Evolutionary conservation across 176 grass and related monocot species (phyloP).

Genomic region (Otatea glauca): DNA sequence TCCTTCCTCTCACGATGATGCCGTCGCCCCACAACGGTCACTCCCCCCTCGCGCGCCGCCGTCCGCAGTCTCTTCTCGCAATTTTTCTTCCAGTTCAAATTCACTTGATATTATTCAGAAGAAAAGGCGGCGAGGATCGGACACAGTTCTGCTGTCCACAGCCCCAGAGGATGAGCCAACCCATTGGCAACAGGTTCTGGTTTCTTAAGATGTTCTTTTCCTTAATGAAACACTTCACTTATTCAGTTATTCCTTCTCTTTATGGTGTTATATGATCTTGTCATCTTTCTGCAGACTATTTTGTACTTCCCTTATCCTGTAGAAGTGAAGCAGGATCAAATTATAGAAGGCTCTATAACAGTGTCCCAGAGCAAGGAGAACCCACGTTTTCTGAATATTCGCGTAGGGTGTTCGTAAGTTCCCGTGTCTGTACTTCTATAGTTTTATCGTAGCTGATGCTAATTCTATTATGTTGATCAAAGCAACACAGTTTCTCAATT

Average conservation of each 20-base stretch:
- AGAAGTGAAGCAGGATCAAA: conserved; percentile 82
- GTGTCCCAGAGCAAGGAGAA: conserved; percentile 83
- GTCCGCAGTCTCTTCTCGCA: conserved; percentile 44
- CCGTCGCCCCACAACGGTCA: too few relatives aligned
- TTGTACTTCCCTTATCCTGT: too few relatives aligned
- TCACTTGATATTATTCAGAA: conserved; percentile 55
- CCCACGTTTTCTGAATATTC: conserved; percentile 84
- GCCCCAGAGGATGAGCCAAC: conserved; percentile 86
- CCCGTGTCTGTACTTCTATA: conserved; percentile 15
- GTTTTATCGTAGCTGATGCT: conserved; percentile 7
- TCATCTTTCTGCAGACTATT: too few relatives aligned
- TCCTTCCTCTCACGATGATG: too few relatives aligned
- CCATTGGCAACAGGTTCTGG: conserved; percentile 90
- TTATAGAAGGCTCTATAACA: conserved; percentile 77
- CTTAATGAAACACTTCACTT: neutral
- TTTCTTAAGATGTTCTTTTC: conserved; percentile 29
- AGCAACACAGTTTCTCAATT: neutral
- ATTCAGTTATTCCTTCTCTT: neutral
- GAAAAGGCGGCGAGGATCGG: conserved; percentile 58
- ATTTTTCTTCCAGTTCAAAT: conserved; percentile 45
- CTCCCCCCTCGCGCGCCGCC: too few relatives aligned
- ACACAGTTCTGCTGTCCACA: conserved; percentile 75
- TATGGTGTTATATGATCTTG: conserved; percentile 32
- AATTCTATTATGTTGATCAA: neutral
- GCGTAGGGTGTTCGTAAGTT: conserved; percentile 86